A percentile compares a stretch with the other conserved stretches of the same genome.
phyloP scores from a whole-genome alignment of 441 rosid species.

The Omphalea diandra region DNA sequence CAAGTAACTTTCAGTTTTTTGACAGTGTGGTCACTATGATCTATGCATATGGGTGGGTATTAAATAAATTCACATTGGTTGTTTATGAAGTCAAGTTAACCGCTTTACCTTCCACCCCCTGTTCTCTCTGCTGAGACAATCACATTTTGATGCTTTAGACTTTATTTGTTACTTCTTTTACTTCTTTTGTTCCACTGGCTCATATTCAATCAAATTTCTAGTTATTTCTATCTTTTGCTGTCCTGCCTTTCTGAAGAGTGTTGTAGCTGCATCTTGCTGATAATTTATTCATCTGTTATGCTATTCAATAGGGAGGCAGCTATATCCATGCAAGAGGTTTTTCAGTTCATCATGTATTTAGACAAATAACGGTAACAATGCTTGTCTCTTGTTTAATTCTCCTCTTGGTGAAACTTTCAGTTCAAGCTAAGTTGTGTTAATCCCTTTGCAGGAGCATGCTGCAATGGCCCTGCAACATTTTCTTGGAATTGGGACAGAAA shows the following conservation, averaged over 20 bases:
- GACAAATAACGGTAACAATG: conserved; percentile 64
- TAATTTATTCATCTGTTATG: conserved; percentile 19
- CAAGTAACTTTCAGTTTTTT: too few relatives aligned
- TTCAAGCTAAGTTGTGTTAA: conserved; percentile 9
- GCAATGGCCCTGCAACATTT: conserved; percentile 73
- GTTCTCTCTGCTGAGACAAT: not conserved
- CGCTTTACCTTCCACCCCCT: not conserved
- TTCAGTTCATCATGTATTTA: conserved; percentile 68
- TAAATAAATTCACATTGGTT: not conserved
- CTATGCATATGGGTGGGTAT: too few relatives aligned
- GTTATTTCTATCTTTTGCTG: conserved; percentile 1
- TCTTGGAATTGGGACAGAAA: conserved; percentile 51
- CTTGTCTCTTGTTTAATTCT: not conserved
- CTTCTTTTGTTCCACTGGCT: not conserved
- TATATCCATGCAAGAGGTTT: conserved; percentile 79
- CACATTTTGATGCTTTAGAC: not conserved
- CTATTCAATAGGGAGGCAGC: conserved; percentile 73
- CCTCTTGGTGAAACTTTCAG: conserved; percentile 14
- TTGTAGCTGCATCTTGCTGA: conserved; percentile 13
- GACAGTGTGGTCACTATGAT: too few relatives aligned
- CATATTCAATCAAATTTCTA: not conserved
- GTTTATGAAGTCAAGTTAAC: not conserved
- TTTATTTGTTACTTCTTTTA: not conserved
- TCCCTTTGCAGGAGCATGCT: conserved; percentile 72
- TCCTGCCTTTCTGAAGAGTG: not conserved